Base-by-base conservation (phyloP, 176 grass and related monocot genomes). In the Oryza rufipogon region DNA sequence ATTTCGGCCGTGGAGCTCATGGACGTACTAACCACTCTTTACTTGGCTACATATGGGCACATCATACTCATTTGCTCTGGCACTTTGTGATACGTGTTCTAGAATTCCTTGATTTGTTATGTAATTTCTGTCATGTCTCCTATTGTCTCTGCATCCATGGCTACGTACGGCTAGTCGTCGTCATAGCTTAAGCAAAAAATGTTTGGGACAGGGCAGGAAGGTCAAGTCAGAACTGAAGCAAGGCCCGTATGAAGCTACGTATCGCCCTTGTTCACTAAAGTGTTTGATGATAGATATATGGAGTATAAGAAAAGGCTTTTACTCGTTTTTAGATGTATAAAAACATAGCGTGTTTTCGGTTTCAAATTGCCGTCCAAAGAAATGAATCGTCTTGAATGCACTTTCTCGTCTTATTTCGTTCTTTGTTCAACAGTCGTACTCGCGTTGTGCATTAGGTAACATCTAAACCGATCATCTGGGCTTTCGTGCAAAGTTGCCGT, bases 1-100 rank as follows among this genome's bases (percentile, higher is more conserved):
- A 77, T 44, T 45, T 32, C 3, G 25, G 33, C 12, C 17, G 23
- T 33, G 73, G 44, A 48, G 51, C 23, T 60, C 45, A 65, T 90
- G 22, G 88, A 90, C 88, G 74, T 86, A 44, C 74, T 51, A 90
- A 87, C 88, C 58, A 78, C 47, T 69, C 68, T 33, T 46, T 11
- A 32, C 22, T 68, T 68, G 76, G 66, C 6, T 38, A n/a, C 15
- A 60, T 15, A 2, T 15, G 26, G 14, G n/a, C 70, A 58, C 33
- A 72, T 70, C 70, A 36, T 54, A 11, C 23, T 76, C 38, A 58
- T 33, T 11, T 44, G 32, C 78, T 19, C 19, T 61, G 64, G 36
- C 45, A 9, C 63, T 51, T 51, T 77, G 64, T 33, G 48, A 76
- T 34, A 61, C 33, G 9, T 66, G 30, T 84, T 77, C 30, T 68